A percentile compares a stretch with the other conserved stretches of the same genome.
Conservation (phyloP, 352 stramenopile species). For the Pythium oligandrum region DNA sequence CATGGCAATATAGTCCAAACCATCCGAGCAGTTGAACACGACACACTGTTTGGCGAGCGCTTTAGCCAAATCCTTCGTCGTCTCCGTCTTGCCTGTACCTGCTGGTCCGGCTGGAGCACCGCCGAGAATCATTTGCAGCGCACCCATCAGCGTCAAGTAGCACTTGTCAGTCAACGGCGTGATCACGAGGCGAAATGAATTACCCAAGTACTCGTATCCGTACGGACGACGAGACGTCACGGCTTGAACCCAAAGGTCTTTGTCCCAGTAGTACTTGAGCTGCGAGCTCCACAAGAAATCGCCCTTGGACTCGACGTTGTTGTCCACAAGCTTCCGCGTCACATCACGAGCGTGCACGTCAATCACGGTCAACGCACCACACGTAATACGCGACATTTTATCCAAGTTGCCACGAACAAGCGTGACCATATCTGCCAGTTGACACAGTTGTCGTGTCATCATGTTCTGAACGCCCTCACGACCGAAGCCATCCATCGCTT, state of each 20-base stretch:
- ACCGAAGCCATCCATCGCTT: slow-evolving; percentile 75
- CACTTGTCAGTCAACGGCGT: slow-evolving; percentile 96
- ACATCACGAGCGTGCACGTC: slow-evolving; percentile 96
- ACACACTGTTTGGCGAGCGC: slow-evolving; percentile 94
- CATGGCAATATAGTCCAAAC: slow-evolving; percentile 94
- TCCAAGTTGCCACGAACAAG: slow-evolving; percentile 89
- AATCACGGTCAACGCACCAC: slow-evolving; percentile 91
- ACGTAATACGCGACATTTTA: slow-evolving; percentile 81
- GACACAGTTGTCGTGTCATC: slow-evolving; percentile 77
- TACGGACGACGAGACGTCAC: slow-evolving; percentile 89
- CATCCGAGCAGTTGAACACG: slow-evolving; percentile 93
- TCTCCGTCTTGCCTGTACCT: slow-evolving; percentile 94
- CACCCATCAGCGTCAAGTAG: slow-evolving; percentile 95
- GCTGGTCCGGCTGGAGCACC: slow-evolving; percentile 90
- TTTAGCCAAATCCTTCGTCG: slow-evolving; percentile 94
- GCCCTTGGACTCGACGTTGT: slow-evolving; percentile 85
- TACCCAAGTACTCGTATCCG: slow-evolving; percentile 96
- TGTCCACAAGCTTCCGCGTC: slow-evolving; percentile 87
- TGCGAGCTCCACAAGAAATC: slow-evolving; percentile 88
- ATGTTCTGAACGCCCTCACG: slow-evolving; percentile 72
- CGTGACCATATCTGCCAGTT: slow-evolving; percentile 92
- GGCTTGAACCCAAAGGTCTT: slow-evolving; percentile 87
- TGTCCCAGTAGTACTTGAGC: slow-evolving; percentile 93
- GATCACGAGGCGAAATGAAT: slow-evolving; percentile 94
- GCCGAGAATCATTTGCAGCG: slow-evolving; percentile 94